These are phyloP conservation scores for Dictyostelium purpureum DNA, from an alignment of 78 protist species.

Conservation along the genomic window DNA sequence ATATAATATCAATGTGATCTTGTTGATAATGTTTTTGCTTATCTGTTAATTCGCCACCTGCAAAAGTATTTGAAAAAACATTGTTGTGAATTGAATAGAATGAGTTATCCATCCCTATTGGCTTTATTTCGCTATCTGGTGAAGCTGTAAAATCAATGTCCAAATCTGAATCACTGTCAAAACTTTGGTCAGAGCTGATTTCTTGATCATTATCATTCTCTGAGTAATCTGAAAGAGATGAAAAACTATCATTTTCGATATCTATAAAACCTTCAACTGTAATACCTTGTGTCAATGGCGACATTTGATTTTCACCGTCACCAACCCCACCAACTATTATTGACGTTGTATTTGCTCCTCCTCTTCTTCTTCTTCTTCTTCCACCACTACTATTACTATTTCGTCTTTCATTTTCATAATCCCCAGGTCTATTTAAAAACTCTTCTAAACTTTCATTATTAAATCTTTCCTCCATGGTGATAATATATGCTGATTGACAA, in stretches of 20 bases:
- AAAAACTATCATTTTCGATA: too few species aligned
- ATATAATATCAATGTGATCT: background rate
- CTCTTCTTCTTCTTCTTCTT: background rate
- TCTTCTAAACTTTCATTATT: background rate
- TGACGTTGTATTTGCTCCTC: too few species aligned
- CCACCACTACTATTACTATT: background rate
- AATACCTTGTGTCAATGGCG: too few species aligned
- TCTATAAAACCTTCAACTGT: too few species aligned
- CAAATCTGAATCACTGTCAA: too few species aligned
- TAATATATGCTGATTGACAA: too few species aligned
- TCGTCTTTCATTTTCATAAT: background rate
- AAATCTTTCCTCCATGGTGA: slow-evolving; percentile 3
- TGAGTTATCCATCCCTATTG: background rate
- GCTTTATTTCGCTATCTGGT: background rate
- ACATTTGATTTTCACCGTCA: too few species aligned
- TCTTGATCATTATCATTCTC: too few species aligned
- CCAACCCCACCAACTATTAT: too few species aligned
- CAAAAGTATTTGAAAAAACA: background rate
- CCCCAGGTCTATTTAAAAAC: background rate
- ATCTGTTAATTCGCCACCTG: slow-evolving; percentile 9
- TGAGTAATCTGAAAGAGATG: too few species aligned
- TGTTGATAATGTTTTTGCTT: background rate
- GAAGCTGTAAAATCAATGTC: too few species aligned
- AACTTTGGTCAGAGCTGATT: too few species aligned
- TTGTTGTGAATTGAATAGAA: background rate